Conservation (phyloP, 1,284 basidiomycete species). For the Sutorius eximius region DNA sequence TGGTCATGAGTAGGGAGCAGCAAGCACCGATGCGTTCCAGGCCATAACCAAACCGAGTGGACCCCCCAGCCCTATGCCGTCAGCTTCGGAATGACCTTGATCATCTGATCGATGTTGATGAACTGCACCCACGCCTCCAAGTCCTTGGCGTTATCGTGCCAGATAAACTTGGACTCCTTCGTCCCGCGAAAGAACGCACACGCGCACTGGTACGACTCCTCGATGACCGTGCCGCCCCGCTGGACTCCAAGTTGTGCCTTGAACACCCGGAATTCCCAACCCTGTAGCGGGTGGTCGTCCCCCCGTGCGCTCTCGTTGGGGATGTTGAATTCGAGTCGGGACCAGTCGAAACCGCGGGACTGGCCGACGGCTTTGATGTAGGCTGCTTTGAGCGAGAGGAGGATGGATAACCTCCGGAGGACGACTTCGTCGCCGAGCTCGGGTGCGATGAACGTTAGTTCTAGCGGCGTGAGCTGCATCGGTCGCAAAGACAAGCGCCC, state of each 20-base stretch:
- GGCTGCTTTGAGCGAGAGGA: slow-evolving; percentile 73
- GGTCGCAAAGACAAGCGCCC: not conserved
- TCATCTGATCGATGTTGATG: slow-evolving; percentile 75
- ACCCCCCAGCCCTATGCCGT: slow-evolving; percentile 43
- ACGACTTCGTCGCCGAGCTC: slow-evolving; percentile 59
- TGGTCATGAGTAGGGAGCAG: not conserved
- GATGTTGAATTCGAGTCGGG: slow-evolving; percentile 76
- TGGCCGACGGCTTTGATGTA: slow-evolving; percentile 82
- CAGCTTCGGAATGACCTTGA: slow-evolving; percentile 72
- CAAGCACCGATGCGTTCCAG: not conserved
- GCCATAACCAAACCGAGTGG: not conserved
- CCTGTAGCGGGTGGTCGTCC: slow-evolving; percentile 64
- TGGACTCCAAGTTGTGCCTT: slow-evolving; percentile 67
- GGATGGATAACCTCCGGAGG: slow-evolving; percentile 69
- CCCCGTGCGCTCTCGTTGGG: slow-evolving; percentile 57
- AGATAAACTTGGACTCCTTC: slow-evolving; percentile 64
- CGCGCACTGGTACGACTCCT: slow-evolving; percentile 72
- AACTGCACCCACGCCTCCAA: slow-evolving; percentile 78
- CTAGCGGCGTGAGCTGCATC: slow-evolving; percentile 51
- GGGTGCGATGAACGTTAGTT: slow-evolving; percentile 52
- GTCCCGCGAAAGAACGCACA: slow-evolving; percentile 72
- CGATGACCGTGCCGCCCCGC: slow-evolving; percentile 49
- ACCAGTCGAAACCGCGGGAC: slow-evolving; percentile 74
- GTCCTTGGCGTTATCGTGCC: slow-evolving; percentile 62
- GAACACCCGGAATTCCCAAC: slow-evolving; percentile 84